Base-by-base conservation (phyloP, 768 basidiomycete genomes). In the Amanita subjunquillea region DNA sequence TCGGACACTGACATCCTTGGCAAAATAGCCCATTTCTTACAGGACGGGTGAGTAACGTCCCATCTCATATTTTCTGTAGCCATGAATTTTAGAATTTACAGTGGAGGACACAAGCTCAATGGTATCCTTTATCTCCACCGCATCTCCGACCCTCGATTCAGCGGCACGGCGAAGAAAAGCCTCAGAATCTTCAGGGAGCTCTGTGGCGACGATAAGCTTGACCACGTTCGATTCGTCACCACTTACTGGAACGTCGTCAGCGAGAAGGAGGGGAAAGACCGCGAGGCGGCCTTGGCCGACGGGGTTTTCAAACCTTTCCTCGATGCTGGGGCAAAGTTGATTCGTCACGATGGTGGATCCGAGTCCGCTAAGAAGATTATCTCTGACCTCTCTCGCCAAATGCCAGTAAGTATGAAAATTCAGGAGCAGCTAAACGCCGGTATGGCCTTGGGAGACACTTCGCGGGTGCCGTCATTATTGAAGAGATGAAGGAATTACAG, bases 191-290 rank as follows among this genome's bases (percentile, higher is more conserved):
- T 77, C 60, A 65, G 66, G 50, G 66, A 73, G 54, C 65, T 77
- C 15, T 76, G 76, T 56, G 75, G 75, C 20, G 69, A 69, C 17
- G 61, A 55, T 43, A 66, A 66, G 2, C 69, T 78, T 46, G 63
- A 63, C 29, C 73, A 77, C 55, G 73, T 77, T 38, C 63, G 69
- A 44, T 62, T 77, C 54, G 70, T 72, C 51, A 77, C 76, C 57
- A 76, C 65, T 42, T 72, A 67, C 67, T 76, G 74, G 74, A 65
- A 62, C 6, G 57, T 61, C 42, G 71, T 71, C 43, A 58, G 62
- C 54, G 61, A 57, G 47, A 66, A 64, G 53, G 20, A 34, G 6
- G 17, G 10, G 13, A 12, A 25, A 3, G 32, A 32, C 10, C 68
- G 74, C 7, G 72, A 77, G 55, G 50, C 45, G 0, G 70, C 71